Base-by-base conservation (phyloP, 1,284 basidiomycete species). In the Phylloporus gajari region DNA sequence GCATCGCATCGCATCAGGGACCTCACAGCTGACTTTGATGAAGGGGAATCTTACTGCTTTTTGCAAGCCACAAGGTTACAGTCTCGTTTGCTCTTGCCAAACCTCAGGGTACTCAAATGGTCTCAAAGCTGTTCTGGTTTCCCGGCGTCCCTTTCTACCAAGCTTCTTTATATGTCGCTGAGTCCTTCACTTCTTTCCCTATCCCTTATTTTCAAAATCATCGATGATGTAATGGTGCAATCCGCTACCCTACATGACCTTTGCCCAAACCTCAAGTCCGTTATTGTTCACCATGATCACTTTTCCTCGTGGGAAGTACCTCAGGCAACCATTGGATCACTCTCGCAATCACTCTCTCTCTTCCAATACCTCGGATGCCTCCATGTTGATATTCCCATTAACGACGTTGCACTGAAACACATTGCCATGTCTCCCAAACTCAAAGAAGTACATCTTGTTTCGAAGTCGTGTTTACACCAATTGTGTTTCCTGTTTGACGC, bases 1-100 rank as follows among this genome's bases (percentile, higher is more conserved):
- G 1, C 27, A 66, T 40, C 68, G n/a, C n/a, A n/a, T n/a, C n/a
- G 74, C 7, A 25, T 70, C 53, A 70, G 23, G 63, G 53, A 66
- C 2, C 56, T 74, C n/a, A 17, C 2, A 2, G n/a, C 67, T 15
- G 6, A 3, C 8, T 1, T 13, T 13, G 5, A 1, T 5, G 13
- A 23, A 32, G 25, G 0, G 11, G 23, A 35, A 7, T 60, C 67
- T 8, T 2, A 35, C 15, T 23, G 3, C 9, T 70, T 74, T 46
- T 32, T 75, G 32, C 65, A 17, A 61, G 58, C 51, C 27, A 64
- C 32, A 13, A 56, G 27, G 40, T 30, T 12, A 17, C 65, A 59
- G 17, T n/a, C 53, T 32, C 40, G 25, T 53, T 8, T 35, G 13
- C 59, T 71, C 11, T 5, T 56, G 2, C 73, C 74, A 5, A 74